Evolutionary conservation across 164 flowering plant species (phyloP).

Genomic region (Macadamia integrifolia): DNA sequence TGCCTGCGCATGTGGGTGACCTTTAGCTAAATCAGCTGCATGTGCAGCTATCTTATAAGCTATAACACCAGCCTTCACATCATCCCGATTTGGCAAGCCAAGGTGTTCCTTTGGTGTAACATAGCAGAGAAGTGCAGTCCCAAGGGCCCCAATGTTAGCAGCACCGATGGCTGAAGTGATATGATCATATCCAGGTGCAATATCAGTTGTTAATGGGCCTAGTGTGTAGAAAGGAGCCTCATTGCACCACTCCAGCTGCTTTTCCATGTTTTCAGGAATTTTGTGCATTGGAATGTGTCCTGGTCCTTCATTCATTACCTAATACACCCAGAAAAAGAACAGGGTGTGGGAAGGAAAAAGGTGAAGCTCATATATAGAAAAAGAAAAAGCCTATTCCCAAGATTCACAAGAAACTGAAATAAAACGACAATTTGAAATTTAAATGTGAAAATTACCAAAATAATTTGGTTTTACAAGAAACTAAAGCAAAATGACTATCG

Average conservation of each 20-base stretch:
- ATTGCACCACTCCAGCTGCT: slow-evolving; percentile 97
- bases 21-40: slow-evolving; percentile 96
- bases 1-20: slow-evolving; percentile 91
- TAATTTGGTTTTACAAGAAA: too few relatives aligned
- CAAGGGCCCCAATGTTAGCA: slow-evolving; percentile 98
- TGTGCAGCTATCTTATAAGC: slow-evolving; percentile 99
- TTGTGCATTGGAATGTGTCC: slow-evolving; percentile 98
- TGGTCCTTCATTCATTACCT: slow-evolving; percentile 99
- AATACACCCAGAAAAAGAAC: slow-evolving; percentile 6
- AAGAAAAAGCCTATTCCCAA: too few relatives aligned
- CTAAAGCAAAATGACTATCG: not conserved
- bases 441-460: too few relatives aligned
- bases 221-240: slow-evolving; percentile 99
- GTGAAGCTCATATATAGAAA: not conserved
- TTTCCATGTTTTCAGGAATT: slow-evolving; percentile 98
- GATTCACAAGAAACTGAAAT: too few relatives aligned
- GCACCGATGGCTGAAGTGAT: slow-evolving; percentile 99
- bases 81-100: slow-evolving; percentile 95
- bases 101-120: slow-evolving; percentile 99
- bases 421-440: too few relatives aligned
- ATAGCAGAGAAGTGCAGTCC: slow-evolving; percentile 98
- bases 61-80: slow-evolving; percentile 97
- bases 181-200: slow-evolving; percentile 99
- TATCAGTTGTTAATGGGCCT: slow-evolving; percentile 98
- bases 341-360: too few relatives aligned